These are phyloP conservation scores for Thamnidium elegans DNA, from an alignment of 192 early-diverging fungal genomes.

Conservation along the genomic window DNA sequence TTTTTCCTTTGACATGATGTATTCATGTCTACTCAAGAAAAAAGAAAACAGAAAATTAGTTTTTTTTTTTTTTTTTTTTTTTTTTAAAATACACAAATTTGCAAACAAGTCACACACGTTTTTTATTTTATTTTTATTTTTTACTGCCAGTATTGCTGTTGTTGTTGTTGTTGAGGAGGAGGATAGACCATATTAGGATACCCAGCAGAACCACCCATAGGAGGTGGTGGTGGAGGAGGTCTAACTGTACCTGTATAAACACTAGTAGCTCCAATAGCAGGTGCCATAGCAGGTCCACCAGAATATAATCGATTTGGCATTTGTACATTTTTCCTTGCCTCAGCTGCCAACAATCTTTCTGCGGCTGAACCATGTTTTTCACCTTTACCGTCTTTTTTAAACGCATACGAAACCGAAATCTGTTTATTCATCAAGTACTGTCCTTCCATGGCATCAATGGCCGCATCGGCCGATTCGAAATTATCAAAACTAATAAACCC, in stretches of 20 bases:
- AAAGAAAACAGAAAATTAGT: neutral
- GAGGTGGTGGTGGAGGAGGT: constrained; percentile 24
- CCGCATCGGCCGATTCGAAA: constrained; percentile 95
- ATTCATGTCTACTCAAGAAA: constrained; percentile 1
- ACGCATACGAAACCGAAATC: constrained; percentile 87
- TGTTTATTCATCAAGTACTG: constrained; percentile 94
- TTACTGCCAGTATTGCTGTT: neutral
- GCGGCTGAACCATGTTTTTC: constrained; percentile 95
- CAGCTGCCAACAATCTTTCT: constrained; percentile 88
- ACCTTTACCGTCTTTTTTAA: constrained; percentile 98
- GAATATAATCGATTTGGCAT: constrained; percentile 74
- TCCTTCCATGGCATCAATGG: constrained; percentile 97
- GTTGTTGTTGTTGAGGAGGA: neutral
- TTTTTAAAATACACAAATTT: too few species aligned
- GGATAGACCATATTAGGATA: constrained; percentile 14
- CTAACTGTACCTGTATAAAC: constrained; percentile 4
- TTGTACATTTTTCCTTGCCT: constrained; percentile 79
- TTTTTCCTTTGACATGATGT: constrained; percentile 2
- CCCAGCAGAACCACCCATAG: constrained; percentile 15
- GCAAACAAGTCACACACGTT: too few species aligned
- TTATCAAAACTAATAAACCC: constrained; percentile 90
- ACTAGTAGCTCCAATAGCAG: constrained; percentile 7
- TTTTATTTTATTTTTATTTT: neutral
- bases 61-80: neutral
- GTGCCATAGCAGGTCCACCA: constrained; percentile 36